phyloP scores from a whole-genome alignment of 495 filamentous ascomycete genomes.

The Xylaria nigripes region DNA sequence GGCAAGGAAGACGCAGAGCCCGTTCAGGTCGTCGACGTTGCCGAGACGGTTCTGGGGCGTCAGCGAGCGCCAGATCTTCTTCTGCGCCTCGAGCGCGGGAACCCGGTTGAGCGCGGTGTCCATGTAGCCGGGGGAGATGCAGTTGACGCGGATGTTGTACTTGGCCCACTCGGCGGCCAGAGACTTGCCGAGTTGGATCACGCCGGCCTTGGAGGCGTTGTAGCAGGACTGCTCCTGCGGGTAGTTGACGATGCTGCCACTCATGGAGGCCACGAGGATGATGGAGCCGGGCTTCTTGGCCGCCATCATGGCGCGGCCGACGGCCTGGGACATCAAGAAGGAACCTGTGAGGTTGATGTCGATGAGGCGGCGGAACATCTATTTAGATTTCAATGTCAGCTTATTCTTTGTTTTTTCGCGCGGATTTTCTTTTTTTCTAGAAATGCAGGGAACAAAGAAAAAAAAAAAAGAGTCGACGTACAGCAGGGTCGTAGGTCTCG shows the following conservation, averaged over 20 bases:
- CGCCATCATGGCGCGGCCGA: constrained; percentile 57
- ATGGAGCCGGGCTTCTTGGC: constrained; percentile 59
- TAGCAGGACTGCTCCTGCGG: constrained; percentile 72
- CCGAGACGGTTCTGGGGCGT: constrained; percentile 71
- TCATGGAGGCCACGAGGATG: constrained; percentile 70
- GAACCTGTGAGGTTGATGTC: constrained; percentile 71
- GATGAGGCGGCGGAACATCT: constrained; percentile 61
- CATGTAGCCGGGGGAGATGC: constrained; percentile 74
- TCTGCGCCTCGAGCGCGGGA: constrained; percentile 63
- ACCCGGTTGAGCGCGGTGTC: constrained; percentile 69
- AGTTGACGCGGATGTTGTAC: constrained; percentile 67
- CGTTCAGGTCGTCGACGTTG: constrained; percentile 66
- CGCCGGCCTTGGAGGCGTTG: constrained; percentile 73
- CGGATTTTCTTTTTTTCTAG: too few relatives aligned
- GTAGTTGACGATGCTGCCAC: constrained; percentile 68
- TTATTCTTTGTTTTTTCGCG: neutral
- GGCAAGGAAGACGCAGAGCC: constrained; percentile 67
- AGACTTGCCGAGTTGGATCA: constrained; percentile 67
- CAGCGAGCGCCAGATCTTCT: constrained; percentile 66
- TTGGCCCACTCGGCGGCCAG: constrained; percentile 75
- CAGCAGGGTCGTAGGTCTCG: constrained; percentile 49
- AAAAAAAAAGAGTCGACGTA: neutral
- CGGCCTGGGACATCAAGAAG: constrained; percentile 59
- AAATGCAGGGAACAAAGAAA: too few relatives aligned
- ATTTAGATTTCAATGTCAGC: constrained; percentile 27